Evolutionary conservation across 2,329 filamentous ascomycete species (phyloP), one percentile per base, ranked within the genome.

Genomic region (Trichophyton mentagrophytes): DNA sequence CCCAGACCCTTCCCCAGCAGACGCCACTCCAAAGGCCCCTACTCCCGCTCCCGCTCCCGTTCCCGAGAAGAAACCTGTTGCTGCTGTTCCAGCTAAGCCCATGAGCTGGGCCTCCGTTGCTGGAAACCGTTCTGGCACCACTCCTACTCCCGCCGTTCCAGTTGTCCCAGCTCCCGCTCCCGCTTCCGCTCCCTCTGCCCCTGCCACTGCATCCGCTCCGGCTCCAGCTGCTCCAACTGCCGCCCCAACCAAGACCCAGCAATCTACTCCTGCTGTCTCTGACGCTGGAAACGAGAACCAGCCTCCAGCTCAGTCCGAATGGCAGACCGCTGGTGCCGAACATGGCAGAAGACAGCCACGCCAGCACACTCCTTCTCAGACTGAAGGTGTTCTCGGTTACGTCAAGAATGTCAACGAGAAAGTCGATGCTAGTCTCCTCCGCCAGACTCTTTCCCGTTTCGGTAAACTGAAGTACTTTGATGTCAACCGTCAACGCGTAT

Each of bases 391-490:
- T 64, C 86, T 86, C 60, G 93, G 88, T 20, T 97, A 96, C 74
- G 90, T 99, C 74, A 96, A 96, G 80, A 95, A 92, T 68, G 92
- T 97, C 57, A 92, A 86, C 57, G 90, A 95, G 38, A 91, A 90
- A 76, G 86, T 99, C 59, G 83, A 89, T 71, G 82, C 85, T 13
- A 82, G 84, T 46, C 83, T 89, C 55, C 79, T 99, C 62, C 86
- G 82, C 73, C 79, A 81, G 59, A 81, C 84, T 60, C 79, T 99
- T 58, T 80, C 84, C 67, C 83, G 85, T 67, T 90, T 86, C 64
- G 84, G 83, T 64, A 83, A 85, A 70, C 71, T 86, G 56, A 76
- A 77, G 63, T 84, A 85, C 70, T 83, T 85, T 67, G 83, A 86
- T 69, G 80, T 86, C 66, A 84, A 79, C 71, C 81, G 83, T 65